Evolutionary conservation across 140 eudicot genomes (phyloP).

Genomic region (Bidens hawaiensis): DNA sequence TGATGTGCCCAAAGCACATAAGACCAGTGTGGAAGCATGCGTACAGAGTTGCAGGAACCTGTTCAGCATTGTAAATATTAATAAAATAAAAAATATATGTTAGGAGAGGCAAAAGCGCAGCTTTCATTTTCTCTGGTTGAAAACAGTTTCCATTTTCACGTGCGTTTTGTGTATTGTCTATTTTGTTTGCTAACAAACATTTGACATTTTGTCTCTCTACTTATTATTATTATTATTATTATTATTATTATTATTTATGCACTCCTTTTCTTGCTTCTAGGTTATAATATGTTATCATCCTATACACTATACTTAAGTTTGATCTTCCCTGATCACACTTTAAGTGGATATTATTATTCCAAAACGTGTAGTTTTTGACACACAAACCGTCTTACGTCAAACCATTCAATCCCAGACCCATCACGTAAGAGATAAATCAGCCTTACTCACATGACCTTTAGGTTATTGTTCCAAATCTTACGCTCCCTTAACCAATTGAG

Average conservation of each 20-base stretch:
- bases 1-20: conserved; percentile 10
- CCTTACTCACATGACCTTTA: no score
- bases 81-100: not conserved
- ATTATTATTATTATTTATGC: no score
- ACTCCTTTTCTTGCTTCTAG: not conserved
- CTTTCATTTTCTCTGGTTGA: conserved; percentile 24
- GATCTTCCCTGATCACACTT: no score
- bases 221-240: no score
- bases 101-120: not conserved
- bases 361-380: no score
- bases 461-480: no score
- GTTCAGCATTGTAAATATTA: conserved; percentile 25
- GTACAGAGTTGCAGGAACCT: conserved; percentile 18
- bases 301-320: no score
- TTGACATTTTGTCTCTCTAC: conserved; percentile 18
- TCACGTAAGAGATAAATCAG: no score
- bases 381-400: no score
- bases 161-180: conserved; percentile 29
- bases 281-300: not conserved
- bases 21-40: conserved; percentile 25
- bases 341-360: no score
- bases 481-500: no score
- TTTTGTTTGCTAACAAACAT: conserved; percentile 2
- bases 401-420: no score
- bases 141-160: conserved; percentile 27